phyloP scores from a whole-genome alignment of 2,329 filamentous ascomycete species.

The Coniella vitis region DNA sequence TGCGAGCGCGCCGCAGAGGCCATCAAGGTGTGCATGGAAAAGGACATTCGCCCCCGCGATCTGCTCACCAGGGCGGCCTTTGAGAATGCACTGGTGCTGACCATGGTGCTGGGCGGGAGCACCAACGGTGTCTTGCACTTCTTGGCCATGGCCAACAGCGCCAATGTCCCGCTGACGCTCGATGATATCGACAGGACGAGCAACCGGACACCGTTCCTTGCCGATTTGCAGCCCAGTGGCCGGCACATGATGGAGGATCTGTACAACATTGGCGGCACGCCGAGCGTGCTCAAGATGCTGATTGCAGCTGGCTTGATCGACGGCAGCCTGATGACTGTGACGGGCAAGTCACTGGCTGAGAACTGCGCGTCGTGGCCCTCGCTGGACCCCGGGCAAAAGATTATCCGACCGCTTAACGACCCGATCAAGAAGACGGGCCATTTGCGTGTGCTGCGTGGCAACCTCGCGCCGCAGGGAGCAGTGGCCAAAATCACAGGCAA shows the following conservation, averaged over 20 bases:
- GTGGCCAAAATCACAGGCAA: slow-evolving; percentile 95
- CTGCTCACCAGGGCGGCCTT: slow-evolving; percentile 76
- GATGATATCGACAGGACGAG: slow-evolving; percentile 83
- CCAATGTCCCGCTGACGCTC: slow-evolving; percentile 74
- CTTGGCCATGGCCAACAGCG: slow-evolving; percentile 75
- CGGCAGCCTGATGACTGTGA: slow-evolving; percentile 74
- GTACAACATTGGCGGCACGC: slow-evolving; percentile 81
- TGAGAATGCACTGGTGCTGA: slow-evolving; percentile 77
- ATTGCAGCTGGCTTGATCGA: slow-evolving; percentile 77
- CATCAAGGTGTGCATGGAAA: slow-evolving; percentile 67
- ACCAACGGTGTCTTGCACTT: slow-evolving; percentile 82
- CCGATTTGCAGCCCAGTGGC: slow-evolving; percentile 77
- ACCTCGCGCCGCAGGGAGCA: slow-evolving; percentile 76
- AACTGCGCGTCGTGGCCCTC: slow-evolving; percentile 70
- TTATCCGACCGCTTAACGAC: slow-evolving; percentile 73
- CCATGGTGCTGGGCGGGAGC: slow-evolving; percentile 76
- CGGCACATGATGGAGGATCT: slow-evolving; percentile 81
- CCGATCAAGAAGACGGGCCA: slow-evolving; percentile 85
- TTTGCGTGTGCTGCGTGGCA: slow-evolving; percentile 80
- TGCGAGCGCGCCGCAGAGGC: slow-evolving; percentile 66
- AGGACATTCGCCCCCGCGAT: slow-evolving; percentile 71
- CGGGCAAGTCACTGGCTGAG: slow-evolving; percentile 81
- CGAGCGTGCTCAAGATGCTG: slow-evolving; percentile 79
- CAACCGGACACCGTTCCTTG: slow-evolving; percentile 71
- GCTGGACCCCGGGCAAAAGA: slow-evolving; percentile 68